Percentiles rank a stretch among this genome's conserved stretches.
phyloP scores from a whole-genome alignment of 768 basidiomycete species.

The Roridomyces roridus region DNA sequence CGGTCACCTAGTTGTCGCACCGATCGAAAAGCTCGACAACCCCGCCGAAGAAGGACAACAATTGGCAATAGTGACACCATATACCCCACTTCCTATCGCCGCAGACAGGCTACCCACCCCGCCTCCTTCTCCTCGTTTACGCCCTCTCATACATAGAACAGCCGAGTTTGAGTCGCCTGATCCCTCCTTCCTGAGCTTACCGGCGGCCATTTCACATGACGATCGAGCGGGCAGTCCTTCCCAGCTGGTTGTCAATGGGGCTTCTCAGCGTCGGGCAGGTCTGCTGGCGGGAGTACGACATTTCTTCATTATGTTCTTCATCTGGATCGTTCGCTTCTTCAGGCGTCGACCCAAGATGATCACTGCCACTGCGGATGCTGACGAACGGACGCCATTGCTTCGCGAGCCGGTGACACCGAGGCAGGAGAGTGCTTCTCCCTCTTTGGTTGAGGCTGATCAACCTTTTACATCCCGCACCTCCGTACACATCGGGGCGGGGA shows the following conservation, averaged over 20 bases:
- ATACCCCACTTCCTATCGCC: constrained; percentile 20
- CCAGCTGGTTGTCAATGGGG: constrained; percentile 3
- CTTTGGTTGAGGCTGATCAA: neutral
- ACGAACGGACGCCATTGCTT: constrained; percentile 22
- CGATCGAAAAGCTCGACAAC: constrained; percentile 29
- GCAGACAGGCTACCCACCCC: constrained; percentile 40
- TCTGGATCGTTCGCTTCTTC: constrained; percentile 13
- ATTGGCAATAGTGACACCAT: constrained; percentile 41
- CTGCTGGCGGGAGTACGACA: constrained; percentile 1
- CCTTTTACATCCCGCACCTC: constrained; percentile 5
- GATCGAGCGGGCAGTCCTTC: neutral
- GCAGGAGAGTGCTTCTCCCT: neutral
- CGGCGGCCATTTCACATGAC: constrained; percentile 3
- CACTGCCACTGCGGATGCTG: neutral
- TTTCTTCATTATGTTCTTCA: constrained; percentile 4
- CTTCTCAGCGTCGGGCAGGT: neutral
- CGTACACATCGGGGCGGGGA: constrained; percentile 23
- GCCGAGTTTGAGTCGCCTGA: constrained; percentile 17
- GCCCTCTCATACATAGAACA: constrained; percentile 25
- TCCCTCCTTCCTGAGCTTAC: constrained; percentile 22
- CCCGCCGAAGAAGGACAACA: constrained; percentile 31
- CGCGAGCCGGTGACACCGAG: neutral
- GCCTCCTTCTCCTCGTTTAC: constrained; percentile 42
- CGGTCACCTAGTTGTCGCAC: constrained; percentile 35
- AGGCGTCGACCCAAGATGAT: neutral